Evolutionary conservation across 176 grass and related monocot species (phyloP), one percentile per base, ranked within the genome.

Genomic region (Ensete glaucum): DNA sequence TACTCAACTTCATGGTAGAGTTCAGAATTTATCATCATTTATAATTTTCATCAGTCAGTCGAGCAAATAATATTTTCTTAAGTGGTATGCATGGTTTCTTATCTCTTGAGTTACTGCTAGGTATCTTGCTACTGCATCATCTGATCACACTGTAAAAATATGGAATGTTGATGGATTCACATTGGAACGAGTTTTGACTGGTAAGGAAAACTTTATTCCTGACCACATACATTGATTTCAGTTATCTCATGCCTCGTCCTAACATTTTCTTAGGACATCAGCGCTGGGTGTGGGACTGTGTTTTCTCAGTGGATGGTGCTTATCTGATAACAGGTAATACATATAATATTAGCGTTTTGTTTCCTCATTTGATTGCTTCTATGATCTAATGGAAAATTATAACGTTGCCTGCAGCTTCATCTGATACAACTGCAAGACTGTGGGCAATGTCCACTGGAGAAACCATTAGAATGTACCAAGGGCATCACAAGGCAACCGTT

Each of bases 151-250:
- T 60, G 95, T 94, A 54, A 99, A 99, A 82, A 99, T 99, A 79
- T 99, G 90, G 90, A 94, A 94, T 74, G 95, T 91, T 59, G 90
- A 94, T 71, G 95, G 95, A 26, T 99, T 98, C 80, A 94, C 92
- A 63, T 77, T 98, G 95, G 95, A 91, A 83, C 83, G 51, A 80
- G 89, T 88, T 56, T 69, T 94, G 81, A 81, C 85, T 0, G 95
- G 95, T 93, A 93, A 73, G 62, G 14, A 76, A 79, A 54, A 60
- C 20, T 52, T 78, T 54, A 34, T 64, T 64, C 52, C 59, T 10
- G 10, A 67, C 29, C 10, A 9, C 22, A 12, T 48, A 9, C 25
- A 70, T 53, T 57, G 13, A 27, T 52, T 50, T 12, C 22, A 70
- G 1, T 69, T 6, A 19, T 21, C 57, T 76, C 26, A 64, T 50